Evolutionary conservation across 2,329 filamentous ascomycete species (phyloP).

Genomic region (Xylaria digitata): DNA sequence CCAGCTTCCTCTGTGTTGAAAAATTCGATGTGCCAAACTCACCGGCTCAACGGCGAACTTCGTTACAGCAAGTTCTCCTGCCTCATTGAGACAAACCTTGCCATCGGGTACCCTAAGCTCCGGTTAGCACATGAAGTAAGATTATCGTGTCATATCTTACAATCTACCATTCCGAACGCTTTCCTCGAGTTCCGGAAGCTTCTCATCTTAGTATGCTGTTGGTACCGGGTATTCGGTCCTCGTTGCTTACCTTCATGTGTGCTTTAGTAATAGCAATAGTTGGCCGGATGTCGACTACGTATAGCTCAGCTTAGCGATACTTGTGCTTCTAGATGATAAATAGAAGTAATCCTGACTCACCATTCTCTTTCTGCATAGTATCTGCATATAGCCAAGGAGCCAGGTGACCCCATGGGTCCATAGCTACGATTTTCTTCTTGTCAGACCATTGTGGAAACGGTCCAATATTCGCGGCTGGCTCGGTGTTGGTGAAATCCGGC

Average conservation of each 20-base stretch:
- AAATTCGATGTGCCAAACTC: constrained; percentile 52
- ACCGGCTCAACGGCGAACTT: constrained; percentile 97
- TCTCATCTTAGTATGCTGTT: constrained; percentile 16
- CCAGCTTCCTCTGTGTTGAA: not conserved
- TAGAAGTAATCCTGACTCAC: constrained; percentile 52
- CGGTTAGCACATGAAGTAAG: constrained; percentile 28
- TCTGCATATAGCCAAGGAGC: constrained; percentile 86
- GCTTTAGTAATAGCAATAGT: constrained; percentile 93
- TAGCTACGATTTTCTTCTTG: constrained; percentile 93
- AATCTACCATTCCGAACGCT: constrained; percentile 84
- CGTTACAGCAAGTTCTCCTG: constrained; percentile 89
- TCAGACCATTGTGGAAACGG: constrained; percentile 92
- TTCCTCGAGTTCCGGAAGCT: constrained; percentile 90
- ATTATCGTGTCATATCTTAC: constrained; percentile 50
- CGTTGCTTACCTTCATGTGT: constrained; percentile 77
- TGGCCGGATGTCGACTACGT: constrained; percentile 80
- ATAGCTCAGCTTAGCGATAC: constrained; percentile 30
- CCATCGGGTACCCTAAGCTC: constrained; percentile 73
- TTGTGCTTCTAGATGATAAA: not conserved
- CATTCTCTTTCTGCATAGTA: constrained; percentile 78
- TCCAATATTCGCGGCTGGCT: constrained; percentile 89
- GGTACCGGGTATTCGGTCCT: constrained; percentile 25
- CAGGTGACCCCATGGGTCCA: constrained; percentile 94
- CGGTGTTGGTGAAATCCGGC: constrained; percentile 80
- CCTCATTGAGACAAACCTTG: constrained; percentile 87